Base-by-base conservation (phyloP, 164 flowering plant genomes). In the Stephania cephalantha region DNA sequence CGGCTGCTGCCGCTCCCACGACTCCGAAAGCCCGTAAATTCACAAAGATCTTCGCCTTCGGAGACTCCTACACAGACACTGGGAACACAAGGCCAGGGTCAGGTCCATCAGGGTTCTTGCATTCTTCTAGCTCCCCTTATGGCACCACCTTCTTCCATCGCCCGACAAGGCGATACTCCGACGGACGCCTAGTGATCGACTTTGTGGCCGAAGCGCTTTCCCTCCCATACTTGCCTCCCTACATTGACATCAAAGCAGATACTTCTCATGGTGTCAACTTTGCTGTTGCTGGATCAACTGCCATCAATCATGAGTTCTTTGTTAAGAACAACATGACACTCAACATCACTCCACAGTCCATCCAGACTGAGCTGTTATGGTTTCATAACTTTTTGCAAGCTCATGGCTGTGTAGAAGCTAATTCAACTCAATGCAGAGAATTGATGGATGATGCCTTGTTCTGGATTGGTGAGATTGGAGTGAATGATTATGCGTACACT, bases 381-480 rank as follows among this genome's bases (percentile, higher is more conserved):
- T 93, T 93, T 81, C 73, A 86, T 44, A 66, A 81, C 77, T 77
- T 80, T 76, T 71, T 90, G 82, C 83, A 81, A 48, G 71, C 72
- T 2, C 79, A 77, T 35, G 91, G 93, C 11, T 88, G 97, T 68
- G 48, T 25, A 52, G 77, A 73, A 48, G 7, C 15, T 1, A 63
- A 22, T 8, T 82, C 76, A 8, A 46, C 72, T 1, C 69, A 80
- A 52, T 85, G 91, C 69, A 70, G 55, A 7, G 79, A 53, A 8
- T 74, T 71, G 0, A 76, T 90, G 25, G 81, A 83, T 13, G 89
- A 90, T 79, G 86, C 93, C 0, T 77, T 95, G 78, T 74, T 95
- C 52, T 95, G 98, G 98, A 89, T 93, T 31, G 98, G 98, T 7
- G 97, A 95, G 78, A 89, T 93, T 35, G 97, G 98, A 5, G 94